Conservation (phyloP, 2,329 filamentous ascomycete species). For the Cercospora nicotianae region DNA sequence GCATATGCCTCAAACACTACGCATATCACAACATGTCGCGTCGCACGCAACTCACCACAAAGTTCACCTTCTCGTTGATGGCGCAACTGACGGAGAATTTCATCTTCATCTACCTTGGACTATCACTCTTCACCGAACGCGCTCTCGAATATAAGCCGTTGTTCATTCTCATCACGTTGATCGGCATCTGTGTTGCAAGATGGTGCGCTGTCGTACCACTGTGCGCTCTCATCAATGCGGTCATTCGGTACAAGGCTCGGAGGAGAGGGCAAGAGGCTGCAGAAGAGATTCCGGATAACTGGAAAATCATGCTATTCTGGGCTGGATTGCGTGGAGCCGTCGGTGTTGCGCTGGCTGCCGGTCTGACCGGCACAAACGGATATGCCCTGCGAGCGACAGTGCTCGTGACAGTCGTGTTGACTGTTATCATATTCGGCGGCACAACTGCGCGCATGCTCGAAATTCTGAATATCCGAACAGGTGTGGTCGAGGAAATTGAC, state of each 20-base stretch:
- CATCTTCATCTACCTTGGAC: slow-evolving; percentile 97
- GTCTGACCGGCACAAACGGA: slow-evolving; percentile 70
- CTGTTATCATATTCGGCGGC: slow-evolving; percentile 97
- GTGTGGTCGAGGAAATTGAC: slow-evolving; percentile 94
- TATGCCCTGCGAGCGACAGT: slow-evolving; percentile 88
- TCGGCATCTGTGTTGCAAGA: slow-evolving; percentile 87
- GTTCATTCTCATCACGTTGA: slow-evolving; percentile 87
- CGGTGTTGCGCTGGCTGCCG: slow-evolving; percentile 88
- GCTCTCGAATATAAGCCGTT: slow-evolving; percentile 88
- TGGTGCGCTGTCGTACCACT: slow-evolving; percentile 95
- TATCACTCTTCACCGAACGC: slow-evolving; percentile 90
- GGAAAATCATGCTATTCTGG: slow-evolving; percentile 99
- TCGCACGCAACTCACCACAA: slow-evolving; percentile 93
- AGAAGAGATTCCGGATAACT: slow-evolving; percentile 89
- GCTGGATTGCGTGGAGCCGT: slow-evolving; percentile 93
- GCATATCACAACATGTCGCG: slow-evolving; percentile 99
- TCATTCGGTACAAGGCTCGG: slow-evolving; percentile 81
- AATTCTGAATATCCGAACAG: slow-evolving; percentile 92
- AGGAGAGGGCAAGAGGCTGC: slow-evolving; percentile 72
- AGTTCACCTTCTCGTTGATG: slow-evolving; percentile 93
- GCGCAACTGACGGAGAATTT: slow-evolving; percentile 98
- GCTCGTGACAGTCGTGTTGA: slow-evolving; percentile 94
- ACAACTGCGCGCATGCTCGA: slow-evolving; percentile 97
- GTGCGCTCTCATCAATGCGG: slow-evolving; percentile 85
- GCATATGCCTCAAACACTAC: slow-evolving; percentile 97